phyloP scores from a whole-genome alignment of 495 filamentous ascomycete species.

The Neurospora cerealis region DNA sequence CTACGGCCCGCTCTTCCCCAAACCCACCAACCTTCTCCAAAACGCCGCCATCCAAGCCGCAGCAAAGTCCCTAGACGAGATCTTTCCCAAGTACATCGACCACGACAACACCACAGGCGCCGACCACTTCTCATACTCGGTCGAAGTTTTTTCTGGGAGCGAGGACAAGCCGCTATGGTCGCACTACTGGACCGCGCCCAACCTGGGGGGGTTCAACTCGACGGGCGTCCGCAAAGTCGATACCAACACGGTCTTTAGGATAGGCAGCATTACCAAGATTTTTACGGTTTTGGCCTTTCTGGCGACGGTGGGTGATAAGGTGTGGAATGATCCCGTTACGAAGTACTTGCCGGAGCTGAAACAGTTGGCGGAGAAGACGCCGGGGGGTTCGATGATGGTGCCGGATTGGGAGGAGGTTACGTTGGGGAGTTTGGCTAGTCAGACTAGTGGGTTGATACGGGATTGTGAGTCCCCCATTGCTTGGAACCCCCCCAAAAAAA shows the following conservation, averaged over 20 bases:
- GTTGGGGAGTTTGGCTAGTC: constrained; percentile 42
- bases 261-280: constrained; percentile 42
- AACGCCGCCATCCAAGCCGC: constrained; percentile 17
- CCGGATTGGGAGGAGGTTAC: constrained; percentile 47
- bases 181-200: constrained; percentile 39
- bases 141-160: constrained; percentile 37
- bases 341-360: constrained; percentile 47
- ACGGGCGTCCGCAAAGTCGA: constrained; percentile 30
- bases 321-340: constrained; percentile 32
- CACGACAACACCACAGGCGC: constrained; percentile 25
- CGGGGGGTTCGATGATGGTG: constrained; percentile 25
- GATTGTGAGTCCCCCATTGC: constrained; percentile 15
- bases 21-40: constrained; percentile 25
- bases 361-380: constrained; percentile 19
- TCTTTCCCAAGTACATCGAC: constrained; percentile 25
- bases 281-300: constrained; percentile 36
- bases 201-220: constrained; percentile 23
- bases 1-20: constrained; percentile 37
- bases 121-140: constrained; percentile 35
- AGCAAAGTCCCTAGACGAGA: constrained; percentile 14
- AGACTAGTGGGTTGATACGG: constrained; percentile 41
- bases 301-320: constrained; percentile 24
- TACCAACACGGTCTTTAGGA: constrained; percentile 34
- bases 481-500: too few relatives aligned
- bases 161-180: constrained; percentile 33